phyloP scores from a whole-genome alignment of 2,329 filamentous ascomycete species.

The Alternaria panax region DNA sequence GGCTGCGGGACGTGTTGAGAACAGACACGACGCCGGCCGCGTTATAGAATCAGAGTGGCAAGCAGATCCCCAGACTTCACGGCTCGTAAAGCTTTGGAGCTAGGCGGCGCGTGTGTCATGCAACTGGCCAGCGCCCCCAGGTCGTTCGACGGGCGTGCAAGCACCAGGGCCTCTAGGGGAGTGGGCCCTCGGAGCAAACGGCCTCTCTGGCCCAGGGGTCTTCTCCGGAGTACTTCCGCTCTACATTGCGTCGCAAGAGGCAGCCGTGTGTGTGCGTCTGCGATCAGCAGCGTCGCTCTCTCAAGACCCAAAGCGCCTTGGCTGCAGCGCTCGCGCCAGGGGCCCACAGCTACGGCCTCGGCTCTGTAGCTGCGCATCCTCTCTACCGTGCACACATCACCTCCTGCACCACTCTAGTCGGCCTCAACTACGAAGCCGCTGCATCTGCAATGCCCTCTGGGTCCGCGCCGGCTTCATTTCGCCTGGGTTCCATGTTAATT shows the following conservation, averaged over 20 bases:
- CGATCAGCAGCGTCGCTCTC: conserved; percentile 16
- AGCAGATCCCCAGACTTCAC: conserved; percentile 41
- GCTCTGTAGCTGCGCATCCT: conserved; percentile 11
- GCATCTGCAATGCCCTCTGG: conserved; percentile 15
- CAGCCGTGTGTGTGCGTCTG: conserved; percentile 15
- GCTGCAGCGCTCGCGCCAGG: conserved; percentile 16
- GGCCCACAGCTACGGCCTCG: conserved; percentile 17
- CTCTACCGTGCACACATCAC: background rate
- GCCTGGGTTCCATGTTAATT: conserved; percentile 29
- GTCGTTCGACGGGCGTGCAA: conserved; percentile 23
- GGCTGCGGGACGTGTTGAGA: conserved; percentile 5
- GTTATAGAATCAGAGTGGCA: conserved; percentile 26
- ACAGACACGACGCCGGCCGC: conserved; percentile 22
- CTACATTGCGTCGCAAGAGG: conserved; percentile 11
- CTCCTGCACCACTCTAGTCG: background rate
- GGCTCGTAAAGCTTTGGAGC: conserved; percentile 27
- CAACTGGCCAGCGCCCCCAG: conserved; percentile 30
- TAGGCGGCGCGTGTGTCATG: conserved; percentile 32
- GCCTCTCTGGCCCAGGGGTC: conserved; percentile 33
- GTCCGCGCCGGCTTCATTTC: conserved; percentile 20
- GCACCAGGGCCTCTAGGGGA: conserved; percentile 28
- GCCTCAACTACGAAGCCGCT: conserved; percentile 8
- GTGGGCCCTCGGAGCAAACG: conserved; percentile 26
- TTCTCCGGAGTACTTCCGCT: conserved; percentile 21
- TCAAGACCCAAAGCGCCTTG: conserved; percentile 15